A percentile compares a stretch with the other conserved stretches of the same genome.
Evolutionary conservation across 129 eudicot species (phyloP).

Genomic region (Mikania micrantha): DNA sequence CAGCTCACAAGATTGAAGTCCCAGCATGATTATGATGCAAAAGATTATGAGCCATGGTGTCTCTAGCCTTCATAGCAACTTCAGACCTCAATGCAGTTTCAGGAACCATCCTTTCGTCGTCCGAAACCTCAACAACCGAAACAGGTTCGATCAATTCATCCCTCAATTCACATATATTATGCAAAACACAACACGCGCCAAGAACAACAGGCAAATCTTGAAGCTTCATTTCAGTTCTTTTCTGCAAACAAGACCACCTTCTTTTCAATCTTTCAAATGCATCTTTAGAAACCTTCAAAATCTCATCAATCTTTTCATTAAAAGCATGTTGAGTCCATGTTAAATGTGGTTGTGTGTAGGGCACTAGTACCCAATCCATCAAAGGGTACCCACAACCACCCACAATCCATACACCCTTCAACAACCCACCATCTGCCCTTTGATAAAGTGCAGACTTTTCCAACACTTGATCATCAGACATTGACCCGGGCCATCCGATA

Average conservation of each 20-base stretch:
- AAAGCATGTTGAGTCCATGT: slow-evolving; percentile 86
- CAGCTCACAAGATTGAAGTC: background rate
- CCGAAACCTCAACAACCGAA: slow-evolving; percentile 39
- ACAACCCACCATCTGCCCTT: slow-evolving; percentile 59
- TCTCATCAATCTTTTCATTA: slow-evolving; percentile 62
- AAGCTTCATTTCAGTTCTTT: slow-evolving; percentile 73
- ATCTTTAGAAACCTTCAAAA: slow-evolving; percentile 42
- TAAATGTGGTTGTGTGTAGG: slow-evolving; percentile 59
- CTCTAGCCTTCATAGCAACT: slow-evolving; percentile 54
- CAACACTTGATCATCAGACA: slow-evolving; percentile 75
- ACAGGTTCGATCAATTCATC: slow-evolving; percentile 48
- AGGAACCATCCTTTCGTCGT: slow-evolving; percentile 80
- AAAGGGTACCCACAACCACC: slow-evolving; percentile 69
- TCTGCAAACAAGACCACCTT: slow-evolving; percentile 79
- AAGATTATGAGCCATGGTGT: slow-evolving; percentile 68
- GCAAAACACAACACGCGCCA: slow-evolving; percentile 79
- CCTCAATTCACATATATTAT: slow-evolving; percentile 73
- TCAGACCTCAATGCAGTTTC: slow-evolving; percentile 53
- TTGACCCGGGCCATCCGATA: slow-evolving; percentile 79
- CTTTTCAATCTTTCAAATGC: slow-evolving; percentile 67
- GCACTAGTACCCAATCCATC: slow-evolving; percentile 73
- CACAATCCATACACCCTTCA: slow-evolving; percentile 62
- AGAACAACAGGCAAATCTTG: slow-evolving; percentile 82
- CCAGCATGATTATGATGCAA: slow-evolving; percentile 52
- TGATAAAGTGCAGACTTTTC: slow-evolving; percentile 70